A percentile compares a stretch with the other conserved stretches of the same genome.
These are phyloP conservation scores for Phytopythium boreale DNA, from an alignment of 352 stramenopile genomes.

Conservation along the genomic window DNA sequence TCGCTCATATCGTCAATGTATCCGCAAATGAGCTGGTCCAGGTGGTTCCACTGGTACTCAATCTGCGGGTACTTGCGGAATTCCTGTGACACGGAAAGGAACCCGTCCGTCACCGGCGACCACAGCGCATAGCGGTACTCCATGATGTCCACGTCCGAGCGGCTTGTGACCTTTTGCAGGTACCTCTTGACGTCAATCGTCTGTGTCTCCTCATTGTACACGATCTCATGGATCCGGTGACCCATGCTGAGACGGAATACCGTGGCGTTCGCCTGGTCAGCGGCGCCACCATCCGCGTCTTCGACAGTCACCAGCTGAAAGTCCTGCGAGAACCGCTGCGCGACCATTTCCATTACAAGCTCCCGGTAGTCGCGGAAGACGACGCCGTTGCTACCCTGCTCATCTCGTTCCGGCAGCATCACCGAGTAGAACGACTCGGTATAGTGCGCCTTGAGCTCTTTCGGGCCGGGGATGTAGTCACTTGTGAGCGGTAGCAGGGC, in stretches of 20 bases:
- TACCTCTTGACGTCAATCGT: slow-evolving; percentile 87
- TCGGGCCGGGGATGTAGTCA: slow-evolving; percentile 81
- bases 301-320: slow-evolving; percentile 84
- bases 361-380: slow-evolving; percentile 75
- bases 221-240: slow-evolving; percentile 86
- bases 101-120: slow-evolving; percentile 60
- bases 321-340: slow-evolving; percentile 78
- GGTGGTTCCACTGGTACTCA: slow-evolving; percentile 85
- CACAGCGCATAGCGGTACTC: slow-evolving; percentile 84
- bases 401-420: slow-evolving; percentile 67
- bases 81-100: slow-evolving; percentile 64
- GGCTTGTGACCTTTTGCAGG: slow-evolving; percentile 57
- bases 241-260: slow-evolving; percentile 84
- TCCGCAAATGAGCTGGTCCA: slow-evolving; percentile 83
- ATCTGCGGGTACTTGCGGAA: slow-evolving; percentile 82
- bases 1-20: slow-evolving; percentile 88
- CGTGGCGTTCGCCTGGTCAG: slow-evolving; percentile 23
- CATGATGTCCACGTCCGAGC: slow-evolving; percentile 74
- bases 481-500: slow-evolving; percentile 92
- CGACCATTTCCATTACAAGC: slow-evolving; percentile 84
- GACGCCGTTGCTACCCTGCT: slow-evolving; percentile 44
- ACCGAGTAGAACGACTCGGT: slow-evolving; percentile 86
- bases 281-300: slow-evolving; percentile 25
- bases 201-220: slow-evolving; percentile 83
- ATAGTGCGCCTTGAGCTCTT: slow-evolving; percentile 82